Base-by-base conservation (phyloP, 2,329 filamentous ascomycete species). In the Alternaria infectoria region DNA sequence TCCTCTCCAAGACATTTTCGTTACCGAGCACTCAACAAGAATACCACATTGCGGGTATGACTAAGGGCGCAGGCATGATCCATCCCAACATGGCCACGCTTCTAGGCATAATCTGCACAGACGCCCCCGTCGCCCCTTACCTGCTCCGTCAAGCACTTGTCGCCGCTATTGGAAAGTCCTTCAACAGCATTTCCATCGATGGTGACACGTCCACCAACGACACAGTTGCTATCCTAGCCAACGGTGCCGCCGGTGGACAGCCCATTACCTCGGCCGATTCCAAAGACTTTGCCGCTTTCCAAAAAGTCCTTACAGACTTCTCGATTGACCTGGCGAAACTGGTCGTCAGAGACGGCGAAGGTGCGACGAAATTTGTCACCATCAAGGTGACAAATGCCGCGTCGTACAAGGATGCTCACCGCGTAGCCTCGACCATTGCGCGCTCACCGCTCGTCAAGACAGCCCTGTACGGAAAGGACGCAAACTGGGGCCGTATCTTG, bases 21-120 rank as follows among this genome's bases (percentile, higher is more conserved):
- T 88, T 99, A 30, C 94, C 96, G 5, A 94, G 92, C 2, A 91
- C 92, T 5, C 89, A 92, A 0, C 85, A 85, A 54, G 89, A 91
- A 78, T 99, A 97, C 83, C 87, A 88, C 72, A 91, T 99, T 54
- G 93, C 93, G 12, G 96, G 96, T 72, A 96, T 97, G 89, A 97
- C 95, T 75, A 99, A 99, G 84, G 96, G 96, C 61, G 96, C 96
- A 6, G 96, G 96, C 76, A 99, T 99, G 96, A 97, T 99, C 79
- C 94, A 97, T 77, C 96, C 96, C 51, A 98, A 99, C 84, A 97
- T 99, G 94, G 96, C 93, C 28, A 99, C 96, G 1, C 87, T 98
- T 32, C 89, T 99, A 36, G 93, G 93, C 57, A 91, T 98, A 65
- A 87, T 98, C 74, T 93, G 93, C 74, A 99, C 96, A 13, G 96